These are phyloP conservation scores for Actinomortierella wolfii DNA, from an alignment of 371 early-diverging fungal genomes.

Conservation along the genomic window DNA sequence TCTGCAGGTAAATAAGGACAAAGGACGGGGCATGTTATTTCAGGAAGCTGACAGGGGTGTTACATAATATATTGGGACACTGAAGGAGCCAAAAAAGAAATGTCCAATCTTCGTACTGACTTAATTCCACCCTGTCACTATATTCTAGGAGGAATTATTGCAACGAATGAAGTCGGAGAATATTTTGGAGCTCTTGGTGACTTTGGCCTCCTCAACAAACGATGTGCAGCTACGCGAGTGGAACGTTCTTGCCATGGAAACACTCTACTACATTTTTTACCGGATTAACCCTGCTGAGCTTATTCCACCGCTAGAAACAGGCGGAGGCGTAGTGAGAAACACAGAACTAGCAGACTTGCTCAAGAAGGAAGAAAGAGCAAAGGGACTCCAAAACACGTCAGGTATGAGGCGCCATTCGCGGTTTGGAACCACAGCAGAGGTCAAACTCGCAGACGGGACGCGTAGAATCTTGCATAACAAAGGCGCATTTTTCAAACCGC, in stretches of 20 bases:
- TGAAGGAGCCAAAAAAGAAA: too few relatives aligned
- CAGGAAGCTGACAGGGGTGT: too few relatives aligned
- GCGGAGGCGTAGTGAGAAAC: conserved; percentile 16
- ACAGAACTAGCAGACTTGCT: conserved; percentile 27
- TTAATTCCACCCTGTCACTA: too few relatives aligned
- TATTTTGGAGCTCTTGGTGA: conserved; percentile 60
- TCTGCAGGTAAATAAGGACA: conserved; percentile 61
- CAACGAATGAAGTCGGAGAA: conserved; percentile 55
- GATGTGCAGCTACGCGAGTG: conserved; percentile 62
- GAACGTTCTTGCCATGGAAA: conserved; percentile 69
- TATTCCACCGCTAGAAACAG: conserved; percentile 22
- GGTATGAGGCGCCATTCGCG: conserved; percentile 40
- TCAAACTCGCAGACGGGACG: conserved; percentile 33
- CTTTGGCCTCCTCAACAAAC: conserved; percentile 61
- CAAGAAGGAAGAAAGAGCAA: conserved; percentile 28
- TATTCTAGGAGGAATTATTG: conserved; percentile 58
- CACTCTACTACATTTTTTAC: conserved; percentile 61
- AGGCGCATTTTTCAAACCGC: conserved; percentile 31
- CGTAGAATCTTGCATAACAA: conserved; percentile 35
- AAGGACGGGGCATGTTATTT: too few relatives aligned
- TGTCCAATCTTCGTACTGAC: too few relatives aligned
- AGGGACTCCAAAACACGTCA: conserved; percentile 13
- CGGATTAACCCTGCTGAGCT: conserved; percentile 57
- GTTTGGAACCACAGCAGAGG: conserved; percentile 39
- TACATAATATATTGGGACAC: too few relatives aligned